Evolutionary conservation across 1,139 yeast species (phyloP), one percentile per base, ranked within the genome.

Genomic region (Nakaseomyces sp.): DNA sequence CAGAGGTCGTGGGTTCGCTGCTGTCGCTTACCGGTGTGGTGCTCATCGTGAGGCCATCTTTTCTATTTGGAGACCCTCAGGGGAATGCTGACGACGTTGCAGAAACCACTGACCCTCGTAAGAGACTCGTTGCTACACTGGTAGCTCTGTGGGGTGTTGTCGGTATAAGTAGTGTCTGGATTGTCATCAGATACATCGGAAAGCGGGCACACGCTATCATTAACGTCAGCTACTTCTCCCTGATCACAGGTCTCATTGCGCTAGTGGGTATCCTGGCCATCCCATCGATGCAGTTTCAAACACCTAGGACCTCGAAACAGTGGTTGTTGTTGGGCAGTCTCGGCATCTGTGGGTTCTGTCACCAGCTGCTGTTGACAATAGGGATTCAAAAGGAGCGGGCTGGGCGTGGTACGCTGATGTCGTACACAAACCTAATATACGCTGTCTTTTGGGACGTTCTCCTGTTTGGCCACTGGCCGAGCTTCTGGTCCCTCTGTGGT

Each of bases 361-460:
- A 82, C 79, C 96, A 88, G 61, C 79, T 79, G 54, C 68, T 81
- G 25, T 65, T 85, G 45, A 85, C 96, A 0, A 79, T 87, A 3
- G 96, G 95, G 1, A 74, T 88, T 43, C 95, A 86, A 61, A 68
- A 87, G 47, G 95, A 85, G 49, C 72, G 73, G 48, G 95, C 96
- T 1, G 79, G 88, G 1, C 73, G 86, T 46, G 88, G 89, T 0
- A 72, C 91, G 4, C 71, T 84, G 49, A 81, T 85, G 74, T 68
- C 76, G 5, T 88, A 88, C 61, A 72, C 87, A 2, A 86, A 81
- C 55, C 73, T 88, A 71, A 66, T 87, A 1, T 86, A 82, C 66
- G 91, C 95, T 0, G 66, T 86, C n/a, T 51, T 82, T 29, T 81
- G 89, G 78, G 96, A 88, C 57, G 67, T 78, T 31, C 46, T 77